Base-by-base conservation (phyloP, 345 rosid species). In the Mangifera indica region DNA sequence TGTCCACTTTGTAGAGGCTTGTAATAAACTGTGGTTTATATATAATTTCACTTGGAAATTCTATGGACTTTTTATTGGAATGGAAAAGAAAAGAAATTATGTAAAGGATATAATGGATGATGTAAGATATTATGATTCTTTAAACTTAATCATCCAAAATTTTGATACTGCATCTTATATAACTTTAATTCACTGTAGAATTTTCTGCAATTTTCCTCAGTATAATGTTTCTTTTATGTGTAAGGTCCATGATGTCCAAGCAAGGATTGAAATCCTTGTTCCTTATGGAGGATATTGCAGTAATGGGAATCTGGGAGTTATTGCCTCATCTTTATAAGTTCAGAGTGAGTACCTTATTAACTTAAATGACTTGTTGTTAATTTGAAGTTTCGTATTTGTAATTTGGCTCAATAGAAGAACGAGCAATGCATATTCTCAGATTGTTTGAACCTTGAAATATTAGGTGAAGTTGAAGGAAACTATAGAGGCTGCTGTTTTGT, bases 261-360 rank as follows among this genome's bases (percentile, higher is more conserved):
- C 83, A 89, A 77, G 99, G 93, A 22, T 63, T 94, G 81, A 76
- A 63, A 72, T 82, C 92, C 44, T 72, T 92, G 76, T 94, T 90
- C 69, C 93, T 95, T 0, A 87, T 94, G 89, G 98, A 92, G 83
- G 95, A 90, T 63, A 88, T 92, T 66, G 80, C 98, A 8, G 97
- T 94, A 67, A 92, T 94, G 98, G 99, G 99, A 25, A 74, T 88
- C 60, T 90, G 93, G 97, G 98, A 94, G 80, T 77, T 92, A 52
- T 75, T 92, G 61, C 98, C 98, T 4, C 99, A 92, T 84, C 69
- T 94, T 54, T 79, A 75, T 78, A 90, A 78, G 69, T 79, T 94
- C 74, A 87, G 89, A 70, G 97, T 91, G 84, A 87, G 97, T 81
- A 48, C 25, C 26, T 13, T 22, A 10, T 45, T 52, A 25, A 26